Evolutionary conservation across 257 asterid genomes (phyloP).

Genomic region (Scutellaria galericulata): DNA sequence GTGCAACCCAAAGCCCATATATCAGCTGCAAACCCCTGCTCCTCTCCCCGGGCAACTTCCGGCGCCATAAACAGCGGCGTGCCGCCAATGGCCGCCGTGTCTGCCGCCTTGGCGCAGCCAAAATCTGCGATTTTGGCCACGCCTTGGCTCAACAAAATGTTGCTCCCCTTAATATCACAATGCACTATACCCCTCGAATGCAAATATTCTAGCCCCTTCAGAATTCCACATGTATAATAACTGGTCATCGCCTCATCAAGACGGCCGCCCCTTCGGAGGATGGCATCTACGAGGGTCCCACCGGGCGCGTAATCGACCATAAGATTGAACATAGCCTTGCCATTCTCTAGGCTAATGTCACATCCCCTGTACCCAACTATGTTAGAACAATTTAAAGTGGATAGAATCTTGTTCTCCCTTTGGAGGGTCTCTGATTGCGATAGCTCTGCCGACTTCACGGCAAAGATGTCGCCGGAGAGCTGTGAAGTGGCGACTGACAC

Average conservation of each 20-base stretch:
- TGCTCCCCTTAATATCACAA: slow-evolving; percentile 78
- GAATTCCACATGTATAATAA: slow-evolving; percentile 45
- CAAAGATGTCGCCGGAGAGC: slow-evolving; percentile 45
- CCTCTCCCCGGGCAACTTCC: slow-evolving; percentile 71
- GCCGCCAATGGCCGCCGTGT: slow-evolving; percentile 50
- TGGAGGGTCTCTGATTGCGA: slow-evolving; percentile 46
- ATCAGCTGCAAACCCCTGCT: slow-evolving; percentile 73
- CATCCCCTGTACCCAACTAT: slow-evolving; percentile 58
- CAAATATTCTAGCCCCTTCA: slow-evolving; percentile 59
- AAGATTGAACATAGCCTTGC: slow-evolving; percentile 49
- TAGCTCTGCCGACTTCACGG: slow-evolving; percentile 72
- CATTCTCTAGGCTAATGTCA: slow-evolving; percentile 50
- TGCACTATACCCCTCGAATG: slow-evolving; percentile 75
- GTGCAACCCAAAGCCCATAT: slow-evolving; percentile 89
- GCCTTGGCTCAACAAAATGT: slow-evolving; percentile 47
- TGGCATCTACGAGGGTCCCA: slow-evolving; percentile 50
- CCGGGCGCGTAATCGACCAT: slow-evolving; percentile 57
- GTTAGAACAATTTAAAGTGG: slow-evolving; percentile 44
- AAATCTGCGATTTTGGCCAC: slow-evolving; percentile 70
- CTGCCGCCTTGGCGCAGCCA: slow-evolving; percentile 64
- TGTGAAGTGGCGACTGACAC: slow-evolving; percentile 55
- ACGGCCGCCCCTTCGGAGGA: slow-evolving; percentile 40
- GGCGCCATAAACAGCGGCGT: slow-evolving; percentile 91
- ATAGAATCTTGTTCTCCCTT: slow-evolving; percentile 56
- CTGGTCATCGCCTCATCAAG: slow-evolving; percentile 48